Conservation (phyloP, 257 asterid genomes). For the Solanum gracilifrons region DNA sequence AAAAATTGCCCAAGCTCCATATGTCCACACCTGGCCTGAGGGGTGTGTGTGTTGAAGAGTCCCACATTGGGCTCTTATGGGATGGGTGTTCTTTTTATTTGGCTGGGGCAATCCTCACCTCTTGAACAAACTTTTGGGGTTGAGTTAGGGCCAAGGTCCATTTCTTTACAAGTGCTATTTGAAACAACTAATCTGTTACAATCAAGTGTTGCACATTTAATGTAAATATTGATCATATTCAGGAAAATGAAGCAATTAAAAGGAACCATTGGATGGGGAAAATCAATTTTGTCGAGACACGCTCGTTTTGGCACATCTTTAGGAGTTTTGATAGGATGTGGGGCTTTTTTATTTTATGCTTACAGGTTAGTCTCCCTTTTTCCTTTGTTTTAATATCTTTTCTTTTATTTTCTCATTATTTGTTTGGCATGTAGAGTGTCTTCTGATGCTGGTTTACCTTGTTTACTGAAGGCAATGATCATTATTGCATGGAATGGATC, state of each 20-base stretch:
- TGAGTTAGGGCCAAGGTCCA: background rate
- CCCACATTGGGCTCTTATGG: background rate
- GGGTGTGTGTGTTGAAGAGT: background rate
- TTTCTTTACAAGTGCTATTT: background rate
- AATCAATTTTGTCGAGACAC: constrained; percentile 85
- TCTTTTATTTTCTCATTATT: background rate
- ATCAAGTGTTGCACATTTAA: background rate
- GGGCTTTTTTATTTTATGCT: constrained; percentile 74
- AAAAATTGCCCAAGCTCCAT: too few relatives aligned
- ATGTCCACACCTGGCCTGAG: too few relatives aligned
- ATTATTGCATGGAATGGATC: constrained; percentile 87
- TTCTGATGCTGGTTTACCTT: constrained; percentile 1
- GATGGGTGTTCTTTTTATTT: background rate
- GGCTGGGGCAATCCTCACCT: background rate
- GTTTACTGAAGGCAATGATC: constrained; percentile 71
- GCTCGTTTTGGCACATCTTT: constrained; percentile 79
- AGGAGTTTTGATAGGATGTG: constrained; percentile 96
- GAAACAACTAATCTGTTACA: background rate
- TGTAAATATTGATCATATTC: constrained; percentile 16
- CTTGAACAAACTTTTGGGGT: background rate
- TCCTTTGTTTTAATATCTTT: background rate
- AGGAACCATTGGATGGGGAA: constrained; percentile 78
- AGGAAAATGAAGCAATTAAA: constrained; percentile 43
- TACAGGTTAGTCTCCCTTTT: constrained; percentile 50
- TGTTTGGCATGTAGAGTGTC: background rate